phyloP scores from a whole-genome alignment of 2,329 filamentous ascomycete species.

The Fusarium napiforme region DNA sequence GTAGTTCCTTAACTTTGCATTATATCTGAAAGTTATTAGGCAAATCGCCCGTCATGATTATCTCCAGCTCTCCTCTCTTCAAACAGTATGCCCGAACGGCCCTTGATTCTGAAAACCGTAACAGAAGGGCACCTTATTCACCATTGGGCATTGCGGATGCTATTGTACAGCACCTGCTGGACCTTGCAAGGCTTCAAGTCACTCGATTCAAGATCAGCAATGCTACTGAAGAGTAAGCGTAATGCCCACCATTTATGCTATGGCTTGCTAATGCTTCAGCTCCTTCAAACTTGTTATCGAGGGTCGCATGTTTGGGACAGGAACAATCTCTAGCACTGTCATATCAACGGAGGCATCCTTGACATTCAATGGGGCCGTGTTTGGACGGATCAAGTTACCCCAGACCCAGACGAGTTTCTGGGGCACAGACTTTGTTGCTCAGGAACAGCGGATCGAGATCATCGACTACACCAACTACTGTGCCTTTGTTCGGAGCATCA shows the following conservation, averaged over 20 bases:
- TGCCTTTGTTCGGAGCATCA: conserved; percentile 48
- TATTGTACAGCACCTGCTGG: conserved; percentile 46
- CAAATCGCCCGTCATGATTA: conserved; percentile 31
- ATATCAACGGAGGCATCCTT: conserved; percentile 45
- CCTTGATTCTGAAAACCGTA: conserved; percentile 14
- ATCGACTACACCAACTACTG: conserved; percentile 44
- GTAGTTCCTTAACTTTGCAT: neutral
- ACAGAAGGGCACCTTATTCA: conserved; percentile 2
- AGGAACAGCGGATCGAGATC: conserved; percentile 46
- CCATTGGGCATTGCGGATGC: conserved; percentile 40
- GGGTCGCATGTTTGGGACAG: conserved; percentile 46
- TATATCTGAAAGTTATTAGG: too few relatives aligned
- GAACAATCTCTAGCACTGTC: conserved; percentile 47
- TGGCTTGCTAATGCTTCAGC: conserved; percentile 30
- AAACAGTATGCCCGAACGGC: conserved; percentile 40
- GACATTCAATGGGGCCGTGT: conserved; percentile 44
- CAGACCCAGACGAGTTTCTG: conserved; percentile 44
- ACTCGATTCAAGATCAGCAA: conserved; percentile 46
- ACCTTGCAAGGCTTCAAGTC: conserved; percentile 44
- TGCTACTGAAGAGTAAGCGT: conserved; percentile 46
- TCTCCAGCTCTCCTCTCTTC: conserved; percentile 42
- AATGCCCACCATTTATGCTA: neutral
- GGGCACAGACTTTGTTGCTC: conserved; percentile 43
- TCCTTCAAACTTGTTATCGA: conserved; percentile 47
- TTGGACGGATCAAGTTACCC: conserved; percentile 48